Base-by-base conservation (phyloP, 2,329 filamentous ascomycete genomes). In the Chalaropsis ovoidea region DNA sequence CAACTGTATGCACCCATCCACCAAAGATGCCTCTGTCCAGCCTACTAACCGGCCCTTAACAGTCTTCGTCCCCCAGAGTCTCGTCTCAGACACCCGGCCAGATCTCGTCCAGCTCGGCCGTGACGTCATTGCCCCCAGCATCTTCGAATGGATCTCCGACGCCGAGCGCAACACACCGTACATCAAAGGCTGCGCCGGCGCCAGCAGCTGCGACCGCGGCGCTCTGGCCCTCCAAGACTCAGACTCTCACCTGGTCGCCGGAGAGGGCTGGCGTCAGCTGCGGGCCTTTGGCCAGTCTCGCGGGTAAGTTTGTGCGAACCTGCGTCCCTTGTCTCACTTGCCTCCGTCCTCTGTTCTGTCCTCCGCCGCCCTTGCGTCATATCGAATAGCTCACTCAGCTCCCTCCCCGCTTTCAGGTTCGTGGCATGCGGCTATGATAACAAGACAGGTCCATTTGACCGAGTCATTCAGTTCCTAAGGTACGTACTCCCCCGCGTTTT, bases 81-180 rank as follows among this genome's bases (percentile, higher is more conserved):
- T 82, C 5, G 71, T 75, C 17, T 71, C 72, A 0, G 69, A 76
- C 42, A 75, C 78, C 43, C 73, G 75, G 61, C 73, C 75, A 1
- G 80, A 81, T 65, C 73, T 83, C 13, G 73, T 76, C 7, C 70
- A 74, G 8, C 76, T 86, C 39, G 82, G 79, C 54, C 73, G 79
- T 19, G 77, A 81, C 35, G 81, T 84, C 10, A 73, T 87, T 27
- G 78, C 80, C 0, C 77, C 80, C 22, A 72, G 78, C 58, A 75
- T 85, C n/a, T 79, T 87, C 56, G 72, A 78, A 68, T 82, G 79
- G 74, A 73, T 86, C 19, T 81, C 81, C 0, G 84, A 89, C 71
- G 82, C 86, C 0, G 87, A 90, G 72, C 78, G 76, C 52, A 85
- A 87, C 68, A 80, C 82, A 56, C 86, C 86, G 0, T 82, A 83